Percentiles rank a stretch among this genome's conserved stretches.
phyloP scores from a whole-genome alignment of 257 asterid genomes.

The Linaria vulgaris region DNA sequence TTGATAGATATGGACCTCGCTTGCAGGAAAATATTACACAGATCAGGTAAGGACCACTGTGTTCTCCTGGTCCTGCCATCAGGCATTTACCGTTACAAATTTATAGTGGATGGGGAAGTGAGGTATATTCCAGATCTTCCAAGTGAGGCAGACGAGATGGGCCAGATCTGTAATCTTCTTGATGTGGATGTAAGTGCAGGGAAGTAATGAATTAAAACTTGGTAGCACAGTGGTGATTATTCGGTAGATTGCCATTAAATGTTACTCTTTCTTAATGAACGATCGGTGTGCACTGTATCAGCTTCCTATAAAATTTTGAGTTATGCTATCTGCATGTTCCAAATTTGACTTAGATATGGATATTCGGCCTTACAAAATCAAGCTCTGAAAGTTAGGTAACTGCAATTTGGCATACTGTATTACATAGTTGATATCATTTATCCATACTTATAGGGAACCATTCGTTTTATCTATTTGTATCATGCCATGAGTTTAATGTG shows the following conservation, averaged over 20 bases:
- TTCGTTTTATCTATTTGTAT: neutral
- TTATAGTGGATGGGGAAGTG: conserved; percentile 77
- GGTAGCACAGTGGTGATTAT: neutral
- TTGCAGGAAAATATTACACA: conserved; percentile 74
- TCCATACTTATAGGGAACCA: neutral
- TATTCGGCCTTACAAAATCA: neutral
- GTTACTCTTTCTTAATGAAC: neutral
- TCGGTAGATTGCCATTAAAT: neutral
- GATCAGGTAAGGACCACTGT: conserved; percentile 86
- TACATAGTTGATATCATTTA: neutral
- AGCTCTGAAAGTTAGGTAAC: neutral
- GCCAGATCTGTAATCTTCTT: conserved; percentile 64
- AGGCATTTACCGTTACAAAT: conserved; percentile 72
- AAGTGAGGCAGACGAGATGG: conserved; percentile 61
- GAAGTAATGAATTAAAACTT: conserved; percentile 2
- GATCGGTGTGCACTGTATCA: neutral
- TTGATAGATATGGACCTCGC: conserved; percentile 18
- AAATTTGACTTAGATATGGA: neutral
- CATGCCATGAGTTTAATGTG: neutral
- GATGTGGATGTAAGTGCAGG: conserved; percentile 71
- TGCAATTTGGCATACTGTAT: neutral
- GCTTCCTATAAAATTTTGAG: conserved; percentile 18
- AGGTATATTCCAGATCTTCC: conserved; percentile 80
- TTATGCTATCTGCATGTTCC: conserved; percentile 14
- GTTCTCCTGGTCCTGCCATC: conserved; percentile 79